Evolutionary conservation across 257 asterid species (phyloP), one percentile per base, ranked within the genome.

Genomic region (Solanum pinnatisectum): DNA sequence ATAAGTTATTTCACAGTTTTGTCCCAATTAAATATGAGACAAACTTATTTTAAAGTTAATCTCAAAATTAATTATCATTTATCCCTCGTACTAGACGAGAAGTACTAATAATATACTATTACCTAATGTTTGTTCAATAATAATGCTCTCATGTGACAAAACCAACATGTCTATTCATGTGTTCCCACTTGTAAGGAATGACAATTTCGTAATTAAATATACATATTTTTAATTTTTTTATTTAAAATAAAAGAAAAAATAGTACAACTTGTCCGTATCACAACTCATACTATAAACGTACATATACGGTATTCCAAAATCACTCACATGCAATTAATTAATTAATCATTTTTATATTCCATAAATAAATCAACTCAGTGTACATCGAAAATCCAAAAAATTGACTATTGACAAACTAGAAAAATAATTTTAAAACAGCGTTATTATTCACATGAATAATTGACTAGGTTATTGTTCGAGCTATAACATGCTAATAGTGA

Each of bases 131-230:
- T 40, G 32, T 42, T 73, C 59, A 78, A 67, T 65, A 13, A 72
- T 65, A 20, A 32, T 9, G 33, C 60, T 44, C 56, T 74, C 91
- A 89, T 39, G 90, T 91, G 92, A 87, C 91, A 90, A 83, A 72
- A 82, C 87, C 59, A 88, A 59, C 88, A 83, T 76, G 60, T 86
- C 85, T 85, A 87, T 68, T 71, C 63, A 88, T 88, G 88, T 85
- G 90, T 90, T 91, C 94, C 92, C 91, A 92, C 90, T 92, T 89
- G 92, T 88, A 87, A 89, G 92, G 92, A 90, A 67, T 86, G 87
- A 71, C 90, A 81, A 87, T 20, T 33, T 70, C 37, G 42, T 49
- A 81, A 46, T 27, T 81, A 14, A 78, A 15, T 10, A 33, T 81
- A 44, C n/a, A 79, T 44, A 73, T 12, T 6, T 13, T 6, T 0